phyloP scores from a whole-genome alignment of 164 flowering plant species.

The Cinnamomum chago region DNA sequence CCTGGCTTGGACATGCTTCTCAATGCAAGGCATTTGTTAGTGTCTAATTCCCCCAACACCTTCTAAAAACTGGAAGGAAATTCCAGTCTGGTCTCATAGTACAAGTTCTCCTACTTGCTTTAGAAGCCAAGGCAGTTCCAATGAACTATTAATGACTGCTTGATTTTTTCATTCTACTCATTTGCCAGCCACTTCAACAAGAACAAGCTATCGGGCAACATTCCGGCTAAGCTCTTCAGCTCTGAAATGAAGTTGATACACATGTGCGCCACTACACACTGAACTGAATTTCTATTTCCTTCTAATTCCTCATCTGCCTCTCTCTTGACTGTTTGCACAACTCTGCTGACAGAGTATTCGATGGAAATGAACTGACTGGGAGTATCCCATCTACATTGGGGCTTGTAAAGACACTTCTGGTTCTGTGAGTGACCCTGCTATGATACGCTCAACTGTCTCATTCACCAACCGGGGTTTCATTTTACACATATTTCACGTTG shows the following conservation, averaged over 20 bases:
- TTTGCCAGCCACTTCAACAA: constrained; percentile 85
- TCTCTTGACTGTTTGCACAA: neutral
- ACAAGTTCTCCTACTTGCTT: neutral
- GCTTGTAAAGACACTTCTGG: constrained; percentile 66
- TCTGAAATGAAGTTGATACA: constrained; percentile 70
- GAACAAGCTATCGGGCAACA: constrained; percentile 71
- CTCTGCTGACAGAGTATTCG: constrained; percentile 50
- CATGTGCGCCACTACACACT: constrained; percentile 50
- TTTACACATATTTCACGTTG: neutral
- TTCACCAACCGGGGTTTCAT: neutral
- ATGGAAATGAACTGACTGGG: constrained; percentile 71
- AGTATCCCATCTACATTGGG: constrained; percentile 63
- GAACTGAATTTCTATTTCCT: neutral
- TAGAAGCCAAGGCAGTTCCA: neutral
- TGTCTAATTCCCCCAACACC: neutral
- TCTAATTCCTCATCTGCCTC: neutral
- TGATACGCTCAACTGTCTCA: neutral
- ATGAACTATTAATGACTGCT: neutral
- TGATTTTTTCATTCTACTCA: neutral
- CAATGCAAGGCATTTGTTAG: constrained; percentile 76
- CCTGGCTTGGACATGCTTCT: constrained; percentile 77
- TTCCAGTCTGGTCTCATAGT: constrained; percentile 8
- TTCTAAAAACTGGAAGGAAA: neutral
- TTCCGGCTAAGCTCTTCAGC: constrained; percentile 66
- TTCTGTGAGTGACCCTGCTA: constrained; percentile 51